Percentiles rank a stretch among this genome's conserved stretches.
These are phyloP conservation scores for Leccinum fallax DNA, from an alignment of 1,284 basidiomycete species.

Conservation along the genomic window DNA sequence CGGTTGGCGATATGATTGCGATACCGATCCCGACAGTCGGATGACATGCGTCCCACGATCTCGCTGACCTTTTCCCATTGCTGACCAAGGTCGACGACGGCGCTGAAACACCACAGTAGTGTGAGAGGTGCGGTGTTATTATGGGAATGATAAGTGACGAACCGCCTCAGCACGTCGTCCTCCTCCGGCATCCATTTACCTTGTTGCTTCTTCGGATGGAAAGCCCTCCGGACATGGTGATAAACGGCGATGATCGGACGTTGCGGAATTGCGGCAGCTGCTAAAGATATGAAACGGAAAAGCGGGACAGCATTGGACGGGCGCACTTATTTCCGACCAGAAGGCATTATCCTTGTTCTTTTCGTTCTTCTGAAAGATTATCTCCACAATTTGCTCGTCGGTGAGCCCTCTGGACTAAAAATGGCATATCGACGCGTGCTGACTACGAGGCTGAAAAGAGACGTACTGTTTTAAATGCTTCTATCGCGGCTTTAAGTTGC, in stretches of 20 bases:
- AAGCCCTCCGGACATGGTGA: conserved; percentile 70
- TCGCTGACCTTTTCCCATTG: conserved; percentile 77
- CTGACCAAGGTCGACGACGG: conserved; percentile 68
- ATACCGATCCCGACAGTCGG: conserved; percentile 83
- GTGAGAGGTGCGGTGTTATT: conserved; percentile 3
- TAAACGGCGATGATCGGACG: conserved; percentile 82
- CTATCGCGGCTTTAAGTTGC: conserved; percentile 63
- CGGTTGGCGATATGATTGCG: conserved; percentile 73
- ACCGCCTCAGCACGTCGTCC: conserved; percentile 68
- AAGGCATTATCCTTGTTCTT: conserved; percentile 63
- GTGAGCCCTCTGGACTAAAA: conserved; percentile 49
- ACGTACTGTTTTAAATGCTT: conserved; percentile 61
- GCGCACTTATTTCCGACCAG: conserved; percentile 77
- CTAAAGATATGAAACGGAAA: conserved; percentile 10
- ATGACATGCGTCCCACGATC: conserved; percentile 68
- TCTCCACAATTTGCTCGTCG: conserved; percentile 54
- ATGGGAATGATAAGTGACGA: conserved; percentile 25
- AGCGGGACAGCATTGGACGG: not conserved
- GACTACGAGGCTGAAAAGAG: conserved; percentile 2
- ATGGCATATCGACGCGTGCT: conserved; percentile 11
- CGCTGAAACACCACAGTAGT: conserved; percentile 42
- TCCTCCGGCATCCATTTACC: conserved; percentile 74
- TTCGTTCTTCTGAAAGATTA: conserved; percentile 68
- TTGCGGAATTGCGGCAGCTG: conserved; percentile 68
- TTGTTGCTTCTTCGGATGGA: conserved; percentile 66